Conservation (phyloP, 2,329 filamentous ascomycete species). For the Beauveria brongniartii region DNA sequence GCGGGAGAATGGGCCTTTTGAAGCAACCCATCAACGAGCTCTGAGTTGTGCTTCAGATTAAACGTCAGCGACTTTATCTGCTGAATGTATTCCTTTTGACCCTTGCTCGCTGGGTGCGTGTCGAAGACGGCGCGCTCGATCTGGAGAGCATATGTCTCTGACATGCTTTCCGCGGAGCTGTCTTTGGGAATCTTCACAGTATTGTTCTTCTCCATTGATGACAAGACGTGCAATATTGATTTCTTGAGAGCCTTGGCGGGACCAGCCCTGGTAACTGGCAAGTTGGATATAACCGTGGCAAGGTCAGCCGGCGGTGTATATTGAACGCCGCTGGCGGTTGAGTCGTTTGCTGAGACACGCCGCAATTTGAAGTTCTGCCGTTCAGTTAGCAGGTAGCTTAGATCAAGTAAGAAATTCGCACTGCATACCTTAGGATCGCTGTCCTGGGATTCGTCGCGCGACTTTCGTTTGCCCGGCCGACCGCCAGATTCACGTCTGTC, state of each 20-base stretch:
- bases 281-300: constrained; percentile 40
- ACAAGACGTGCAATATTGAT: constrained; percentile 57
- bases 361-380: constrained; percentile 37
- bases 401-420: too few species aligned
- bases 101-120: constrained; percentile 39
- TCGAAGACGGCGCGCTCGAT: constrained; percentile 67
- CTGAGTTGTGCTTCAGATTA: constrained; percentile 83
- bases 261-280: constrained; percentile 57
- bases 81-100: constrained; percentile 42
- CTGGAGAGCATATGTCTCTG: constrained; percentile 64
- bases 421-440: constrained; percentile 39
- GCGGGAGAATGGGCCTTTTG: constrained; percentile 61
- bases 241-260: constrained; percentile 65
- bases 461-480: constrained; percentile 45
- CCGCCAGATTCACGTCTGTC: constrained; percentile 30
- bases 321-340: constrained; percentile 26
- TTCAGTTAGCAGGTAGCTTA: neutral
- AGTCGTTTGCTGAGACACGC: constrained; percentile 45
- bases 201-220: constrained; percentile 57
- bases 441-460: constrained; percentile 48
- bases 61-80: constrained; percentile 71
- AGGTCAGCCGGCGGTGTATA: constrained; percentile 47
- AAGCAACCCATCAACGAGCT: constrained; percentile 70
- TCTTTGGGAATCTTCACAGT: constrained; percentile 56
- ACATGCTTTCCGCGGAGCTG: constrained; percentile 54